Percentiles rank a stretch among this genome's conserved stretches.
Conservation (phyloP, 345 rosid species). For the Chamaenerion angustifolium region DNA sequence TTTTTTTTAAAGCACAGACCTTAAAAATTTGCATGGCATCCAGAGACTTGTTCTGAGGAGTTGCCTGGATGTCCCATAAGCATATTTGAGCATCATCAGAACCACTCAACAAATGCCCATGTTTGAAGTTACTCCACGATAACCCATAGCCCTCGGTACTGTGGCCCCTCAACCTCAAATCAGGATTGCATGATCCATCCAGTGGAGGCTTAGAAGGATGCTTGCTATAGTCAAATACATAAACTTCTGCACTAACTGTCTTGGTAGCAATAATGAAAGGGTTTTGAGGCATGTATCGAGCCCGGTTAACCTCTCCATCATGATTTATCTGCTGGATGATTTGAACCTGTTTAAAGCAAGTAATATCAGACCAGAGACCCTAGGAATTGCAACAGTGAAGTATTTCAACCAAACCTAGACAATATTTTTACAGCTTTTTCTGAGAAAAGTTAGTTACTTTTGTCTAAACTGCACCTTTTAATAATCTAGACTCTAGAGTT, state of each 20-base stretch:
- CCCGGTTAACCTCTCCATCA: conserved; percentile 95
- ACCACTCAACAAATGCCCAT: conserved; percentile 87
- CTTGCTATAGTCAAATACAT: conserved; percentile 86
- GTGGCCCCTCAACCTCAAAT: conserved; percentile 83
- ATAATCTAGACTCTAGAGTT: too few species aligned
- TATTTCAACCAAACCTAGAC: too few species aligned
- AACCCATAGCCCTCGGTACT: conserved; percentile 97
- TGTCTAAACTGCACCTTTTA: too few species aligned
- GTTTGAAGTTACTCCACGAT: conserved; percentile 92
- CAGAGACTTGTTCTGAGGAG: conserved; percentile 64
- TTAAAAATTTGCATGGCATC: conserved; percentile 80
- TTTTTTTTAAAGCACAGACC: conserved; percentile 19
- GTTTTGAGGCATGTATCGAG: conserved; percentile 95
- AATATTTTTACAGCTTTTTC: too few species aligned
- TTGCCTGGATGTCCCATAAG: conserved; percentile 77
- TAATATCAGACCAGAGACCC: neutral
- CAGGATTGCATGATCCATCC: conserved; percentile 82
- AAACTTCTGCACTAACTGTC: conserved; percentile 93
- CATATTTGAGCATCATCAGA: conserved; percentile 99
- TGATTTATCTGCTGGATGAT: conserved; percentile 95
- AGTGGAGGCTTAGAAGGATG: conserved; percentile 87
- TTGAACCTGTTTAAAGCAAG: conserved; percentile 41
- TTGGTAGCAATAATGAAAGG: conserved; percentile 86
- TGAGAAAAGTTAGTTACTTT: too few species aligned
- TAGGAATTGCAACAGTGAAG: neutral